phyloP scores from a whole-genome alignment of 352 stramenopile genomes.

The Globisporangium abappressorium region DNA sequence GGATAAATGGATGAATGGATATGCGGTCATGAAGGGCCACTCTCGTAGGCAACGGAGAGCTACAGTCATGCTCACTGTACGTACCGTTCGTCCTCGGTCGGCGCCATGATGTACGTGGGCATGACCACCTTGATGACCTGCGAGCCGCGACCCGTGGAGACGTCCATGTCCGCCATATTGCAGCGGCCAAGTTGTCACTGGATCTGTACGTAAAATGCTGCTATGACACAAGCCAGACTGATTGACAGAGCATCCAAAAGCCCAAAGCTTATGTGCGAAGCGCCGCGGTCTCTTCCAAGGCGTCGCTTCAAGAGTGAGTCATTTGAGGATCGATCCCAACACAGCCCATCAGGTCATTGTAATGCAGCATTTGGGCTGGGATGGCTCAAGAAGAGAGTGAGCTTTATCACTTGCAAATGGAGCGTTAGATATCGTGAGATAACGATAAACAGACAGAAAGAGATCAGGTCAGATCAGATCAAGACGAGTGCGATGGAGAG shows the following conservation, averaged over 20 bases:
- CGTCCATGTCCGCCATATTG: conserved; percentile 53
- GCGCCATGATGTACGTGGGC: conserved; percentile 83
- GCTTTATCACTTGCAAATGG: no score
- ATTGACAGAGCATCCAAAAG: neutral
- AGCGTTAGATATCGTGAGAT: no score
- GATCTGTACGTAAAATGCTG: neutral
- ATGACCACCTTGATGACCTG: conserved; percentile 82
- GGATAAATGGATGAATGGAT: neutral
- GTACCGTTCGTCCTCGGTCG: conserved; percentile 75
- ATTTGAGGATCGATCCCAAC: no score
- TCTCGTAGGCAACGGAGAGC: no score
- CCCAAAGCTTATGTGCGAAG: neutral
- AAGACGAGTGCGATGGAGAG: neutral
- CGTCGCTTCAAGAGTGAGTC: neutral
- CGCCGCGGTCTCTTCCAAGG: neutral
- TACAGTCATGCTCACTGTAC: neutral
- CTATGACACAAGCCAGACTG: neutral
- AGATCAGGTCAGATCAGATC: neutral
- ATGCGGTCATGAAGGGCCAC: neutral
- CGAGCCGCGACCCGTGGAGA: conserved; percentile 29
- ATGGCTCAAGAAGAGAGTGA: neutral
- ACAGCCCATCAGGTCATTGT: no score
- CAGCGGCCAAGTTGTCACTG: no score
- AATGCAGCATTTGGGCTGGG: no score
- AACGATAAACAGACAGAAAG: neutral